Evolutionary conservation across 768 basidiomycete genomes (phyloP).

Genomic region (Lentinula aciculospora): DNA sequence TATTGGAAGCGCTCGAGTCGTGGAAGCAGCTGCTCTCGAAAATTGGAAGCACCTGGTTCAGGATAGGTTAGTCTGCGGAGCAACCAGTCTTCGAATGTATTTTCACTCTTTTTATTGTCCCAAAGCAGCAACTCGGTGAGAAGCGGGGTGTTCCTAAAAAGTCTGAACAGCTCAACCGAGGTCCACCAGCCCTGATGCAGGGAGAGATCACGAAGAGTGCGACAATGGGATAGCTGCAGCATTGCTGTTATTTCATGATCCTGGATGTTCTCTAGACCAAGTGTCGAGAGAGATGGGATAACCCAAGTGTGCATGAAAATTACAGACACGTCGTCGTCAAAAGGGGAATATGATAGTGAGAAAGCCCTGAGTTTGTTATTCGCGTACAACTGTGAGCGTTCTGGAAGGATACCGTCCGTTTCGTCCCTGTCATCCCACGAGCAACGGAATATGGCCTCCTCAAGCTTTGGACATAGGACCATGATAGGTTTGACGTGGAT

Average conservation of each 20-base stretch:
- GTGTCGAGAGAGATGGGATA: background rate
- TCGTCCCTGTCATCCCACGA: background rate
- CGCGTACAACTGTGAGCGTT: background rate
- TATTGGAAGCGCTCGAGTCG: background rate
- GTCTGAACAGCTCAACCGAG: background rate
- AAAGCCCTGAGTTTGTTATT: background rate
- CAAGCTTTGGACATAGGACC: background rate
- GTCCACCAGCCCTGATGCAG: background rate
- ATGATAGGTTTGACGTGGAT: background rate
- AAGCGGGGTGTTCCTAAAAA: background rate
- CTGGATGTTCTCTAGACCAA: background rate
- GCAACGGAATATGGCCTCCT: background rate
- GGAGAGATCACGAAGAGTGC: background rate
- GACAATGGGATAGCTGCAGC: background rate
- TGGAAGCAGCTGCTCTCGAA: background rate
- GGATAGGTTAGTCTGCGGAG: background rate
- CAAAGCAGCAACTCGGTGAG: background rate
- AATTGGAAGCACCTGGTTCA: background rate
- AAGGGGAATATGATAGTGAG: background rate
- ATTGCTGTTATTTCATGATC: background rate
- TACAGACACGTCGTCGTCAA: background rate
- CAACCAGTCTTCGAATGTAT: background rate
- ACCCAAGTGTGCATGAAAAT: background rate
- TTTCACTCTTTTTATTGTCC: background rate
- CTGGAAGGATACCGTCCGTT: background rate